phyloP scores from a whole-genome alignment of 805 yeast genomes.

The Ogataea philodendri region DNA sequence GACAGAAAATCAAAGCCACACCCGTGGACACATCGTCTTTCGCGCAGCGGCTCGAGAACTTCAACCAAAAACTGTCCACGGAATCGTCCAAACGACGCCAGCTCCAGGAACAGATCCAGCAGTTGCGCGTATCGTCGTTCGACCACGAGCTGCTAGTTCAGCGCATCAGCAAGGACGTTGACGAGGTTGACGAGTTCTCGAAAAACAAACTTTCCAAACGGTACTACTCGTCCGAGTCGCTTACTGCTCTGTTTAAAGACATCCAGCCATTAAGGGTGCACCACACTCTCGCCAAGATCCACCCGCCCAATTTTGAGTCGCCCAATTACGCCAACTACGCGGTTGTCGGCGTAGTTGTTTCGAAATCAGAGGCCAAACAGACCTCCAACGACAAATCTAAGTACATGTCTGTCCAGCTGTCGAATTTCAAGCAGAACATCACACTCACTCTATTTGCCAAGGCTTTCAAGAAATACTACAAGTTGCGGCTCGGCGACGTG shows the following conservation, averaged over 20 bases:
- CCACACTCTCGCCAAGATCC: slow-evolving; percentile 60
- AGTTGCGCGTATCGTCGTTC: slow-evolving; percentile 41
- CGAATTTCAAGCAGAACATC: slow-evolving; percentile 63
- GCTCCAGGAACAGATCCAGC: slow-evolving; percentile 29
- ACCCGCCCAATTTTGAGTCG: slow-evolving; percentile 65
- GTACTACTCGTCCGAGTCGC: slow-evolving; percentile 39
- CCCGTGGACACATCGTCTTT: slow-evolving; percentile 5
- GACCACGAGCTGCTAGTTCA: slow-evolving; percentile 26
- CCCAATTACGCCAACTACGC: slow-evolving; percentile 78
- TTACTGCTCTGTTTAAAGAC: slow-evolving; percentile 42
- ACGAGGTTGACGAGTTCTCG: slow-evolving; percentile 48
- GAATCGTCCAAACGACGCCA: slow-evolving; percentile 25
- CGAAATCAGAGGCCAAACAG: slow-evolving; percentile 52
- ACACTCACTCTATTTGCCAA: slow-evolving; percentile 63
- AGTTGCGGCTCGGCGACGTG: slow-evolving; percentile 69
- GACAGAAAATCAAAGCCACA: neutral
- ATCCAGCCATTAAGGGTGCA: slow-evolving; percentile 57
- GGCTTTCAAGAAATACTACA: slow-evolving; percentile 71
- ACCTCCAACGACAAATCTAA: slow-evolving; percentile 43
- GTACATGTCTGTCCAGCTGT: slow-evolving; percentile 59
- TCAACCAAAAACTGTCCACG: slow-evolving; percentile 12
- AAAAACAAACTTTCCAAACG: slow-evolving; percentile 44
- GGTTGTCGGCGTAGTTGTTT: slow-evolving; percentile 65
- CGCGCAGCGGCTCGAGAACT: slow-evolving; percentile 14
- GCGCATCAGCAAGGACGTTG: slow-evolving; percentile 29